A percentile compares a stretch with the other conserved stretches of the same genome.
These are phyloP conservation scores for Ganoderma boninense DNA, from an alignment of 1,284 basidiomycete species.

Conservation along the genomic window DNA sequence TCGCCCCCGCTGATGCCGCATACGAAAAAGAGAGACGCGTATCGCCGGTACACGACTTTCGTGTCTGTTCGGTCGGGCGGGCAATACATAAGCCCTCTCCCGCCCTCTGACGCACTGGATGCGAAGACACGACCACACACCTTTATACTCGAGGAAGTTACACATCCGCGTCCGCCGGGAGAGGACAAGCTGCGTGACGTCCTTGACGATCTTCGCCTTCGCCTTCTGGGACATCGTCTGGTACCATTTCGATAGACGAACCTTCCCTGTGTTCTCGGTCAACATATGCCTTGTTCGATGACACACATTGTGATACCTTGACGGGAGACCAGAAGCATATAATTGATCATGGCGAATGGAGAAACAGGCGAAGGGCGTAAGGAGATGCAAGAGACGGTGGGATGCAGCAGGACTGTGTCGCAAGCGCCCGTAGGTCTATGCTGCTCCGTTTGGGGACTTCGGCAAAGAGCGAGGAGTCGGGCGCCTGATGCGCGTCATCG, in stretches of 20 bases:
- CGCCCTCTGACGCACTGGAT: background rate
- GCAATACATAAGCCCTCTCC: background rate
- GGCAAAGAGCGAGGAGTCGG: constrained; percentile 18
- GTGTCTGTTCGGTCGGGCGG: constrained; percentile 56
- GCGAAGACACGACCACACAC: constrained; percentile 55
- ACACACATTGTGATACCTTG: constrained; percentile 65
- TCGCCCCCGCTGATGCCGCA: constrained; percentile 90
- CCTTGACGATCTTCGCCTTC: constrained; percentile 99
- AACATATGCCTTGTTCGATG: too few species aligned
- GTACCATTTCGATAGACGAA: constrained; percentile 99
- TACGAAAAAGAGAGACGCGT: constrained; percentile 98
- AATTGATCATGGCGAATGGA: constrained; percentile 46
- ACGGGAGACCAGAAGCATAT: constrained; percentile 85
- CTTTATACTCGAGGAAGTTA: constrained; percentile 99
- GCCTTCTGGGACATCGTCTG: constrained; percentile 93
- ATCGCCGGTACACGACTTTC: constrained; percentile 97
- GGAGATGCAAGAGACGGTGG: constrained; percentile 4
- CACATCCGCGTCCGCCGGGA: constrained; percentile 98
- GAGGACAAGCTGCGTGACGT: constrained; percentile 98
- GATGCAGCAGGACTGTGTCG: background rate
- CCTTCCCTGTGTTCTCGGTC: constrained; percentile 76
- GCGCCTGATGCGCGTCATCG: constrained; percentile 2
- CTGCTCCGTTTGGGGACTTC: background rate
- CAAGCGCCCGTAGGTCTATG: background rate
- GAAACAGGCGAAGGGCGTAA: background rate